A percentile compares a stretch with the other conserved stretches of the same genome.
phyloP scores from a whole-genome alignment of 2,329 filamentous ascomycete genomes.

The Celoporthe dispersa region DNA sequence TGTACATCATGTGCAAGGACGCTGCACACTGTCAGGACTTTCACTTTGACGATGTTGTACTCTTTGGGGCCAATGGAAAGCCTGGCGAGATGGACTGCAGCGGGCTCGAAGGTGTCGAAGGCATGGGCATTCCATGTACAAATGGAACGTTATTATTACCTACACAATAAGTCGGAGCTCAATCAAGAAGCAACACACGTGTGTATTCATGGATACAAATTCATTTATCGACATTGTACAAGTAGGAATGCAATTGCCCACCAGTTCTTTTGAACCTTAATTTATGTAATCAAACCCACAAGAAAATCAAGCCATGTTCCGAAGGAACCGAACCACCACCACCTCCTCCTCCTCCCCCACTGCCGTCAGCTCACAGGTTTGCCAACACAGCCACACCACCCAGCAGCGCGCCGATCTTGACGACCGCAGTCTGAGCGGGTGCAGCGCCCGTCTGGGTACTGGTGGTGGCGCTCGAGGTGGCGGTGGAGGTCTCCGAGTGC shows the following conservation, averaged over 20 bases:
- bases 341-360: too few relatives aligned
- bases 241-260: neutral
- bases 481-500: neutral
- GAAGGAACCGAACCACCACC: neutral
- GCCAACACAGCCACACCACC: conserved; percentile 12
- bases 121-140: conserved; percentile 34
- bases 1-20: conserved; percentile 32
- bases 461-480: neutral
- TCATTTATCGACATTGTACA: neutral
- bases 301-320: neutral
- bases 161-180: neutral
- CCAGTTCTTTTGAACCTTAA: neutral
- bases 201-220: neutral
- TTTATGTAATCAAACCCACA: neutral
- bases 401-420: conserved; percentile 13
- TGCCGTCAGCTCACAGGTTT: conserved; percentile 5
- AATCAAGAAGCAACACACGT: neutral
- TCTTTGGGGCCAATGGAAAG: conserved; percentile 30
- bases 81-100: conserved; percentile 33
- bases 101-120: conserved; percentile 30
- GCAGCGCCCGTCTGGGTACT: neutral
- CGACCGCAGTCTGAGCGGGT: conserved; percentile 5
- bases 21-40: conserved; percentile 32
- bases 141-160: conserved; percentile 29
- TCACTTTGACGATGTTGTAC: conserved; percentile 30